Base-by-base conservation (phyloP, 2,329 filamentous ascomycete genomes). In the Fusarium brachygibbosum region DNA sequence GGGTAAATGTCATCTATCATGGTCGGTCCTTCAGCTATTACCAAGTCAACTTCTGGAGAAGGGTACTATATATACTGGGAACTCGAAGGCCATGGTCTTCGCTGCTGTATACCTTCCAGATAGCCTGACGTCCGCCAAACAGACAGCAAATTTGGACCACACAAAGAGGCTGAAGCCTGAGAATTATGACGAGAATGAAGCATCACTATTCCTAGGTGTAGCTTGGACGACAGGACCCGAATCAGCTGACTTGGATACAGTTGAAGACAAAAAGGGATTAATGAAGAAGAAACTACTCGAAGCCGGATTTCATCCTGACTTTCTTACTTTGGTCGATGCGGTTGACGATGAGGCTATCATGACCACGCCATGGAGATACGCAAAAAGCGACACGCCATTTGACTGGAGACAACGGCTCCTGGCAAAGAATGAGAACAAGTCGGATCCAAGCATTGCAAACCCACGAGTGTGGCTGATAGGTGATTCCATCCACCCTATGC, bases 381-480 rank as follows among this genome's bases (percentile, higher is more conserved):
- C 49, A 0, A 44, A 37, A 0, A 55, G 17, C 4, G 23, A 58
- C 0, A 58, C 49, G 0, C 38, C 55, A 1, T 0, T 58, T 1
- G 2, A 55, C 2, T 58, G 49, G 55, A 44, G 55, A 21, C n/a
- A 37, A 2, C 7, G 3, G 0, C 12, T 42, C 1, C 4, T 55
- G 0, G 4, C 12, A 5, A 29, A 31, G 12, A n/a, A 5, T 0
- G 53, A 50, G 25, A 40, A 3, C 0, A 40, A 1, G 0, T 2
- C 4, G 0, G 3, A 55, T 1, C 9, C 11, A 2, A 14, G 0
- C 0, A 44, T 32, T 2, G 49, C 49, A 0, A 29, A 56, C 1
- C n/a, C 49, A 0, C 38, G 55, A 1, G 38, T 58, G 1, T 58
- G 49, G 49, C 38, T 58, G 0, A 44, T 58, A 0, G 49, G 49